These are phyloP conservation scores for Dacryopinax primogenitus DNA, from an alignment of 768 basidiomycete genomes.

Conservation along the genomic window DNA sequence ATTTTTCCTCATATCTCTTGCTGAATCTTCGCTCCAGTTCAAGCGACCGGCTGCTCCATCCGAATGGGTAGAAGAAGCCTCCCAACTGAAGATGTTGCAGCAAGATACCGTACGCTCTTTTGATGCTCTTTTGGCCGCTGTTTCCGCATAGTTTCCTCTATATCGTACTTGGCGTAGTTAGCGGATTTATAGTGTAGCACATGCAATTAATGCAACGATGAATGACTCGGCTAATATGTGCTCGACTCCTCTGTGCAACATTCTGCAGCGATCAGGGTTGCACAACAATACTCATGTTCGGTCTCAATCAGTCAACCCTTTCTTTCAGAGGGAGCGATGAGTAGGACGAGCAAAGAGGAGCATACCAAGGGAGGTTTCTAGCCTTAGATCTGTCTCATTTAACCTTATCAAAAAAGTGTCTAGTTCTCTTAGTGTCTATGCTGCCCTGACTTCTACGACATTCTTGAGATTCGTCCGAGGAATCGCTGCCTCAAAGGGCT, in stretches of 20 bases:
- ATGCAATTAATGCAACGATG: too few species aligned
- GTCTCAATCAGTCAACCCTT: too few species aligned
- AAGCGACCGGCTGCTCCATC: neutral
- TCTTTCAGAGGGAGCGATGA: too few species aligned
- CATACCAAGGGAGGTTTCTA: neutral
- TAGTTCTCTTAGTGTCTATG: conserved; percentile 2
- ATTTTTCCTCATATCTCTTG: neutral
- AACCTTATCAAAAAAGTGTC: neutral
- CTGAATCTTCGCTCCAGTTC: neutral
- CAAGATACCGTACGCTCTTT: neutral
- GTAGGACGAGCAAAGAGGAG: too few species aligned
- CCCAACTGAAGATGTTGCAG: neutral
- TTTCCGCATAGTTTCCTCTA: neutral
- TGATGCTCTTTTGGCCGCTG: neutral
- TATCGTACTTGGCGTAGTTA: neutral
- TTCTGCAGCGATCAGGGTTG: too few species aligned
- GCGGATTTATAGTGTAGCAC: neutral
- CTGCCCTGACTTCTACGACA: conserved; percentile 19
- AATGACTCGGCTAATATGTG: too few species aligned
- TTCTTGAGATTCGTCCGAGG: conserved; percentile 41
- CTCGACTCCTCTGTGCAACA: too few species aligned
- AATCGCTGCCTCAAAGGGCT: conserved; percentile 32
- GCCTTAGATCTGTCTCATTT: neutral
- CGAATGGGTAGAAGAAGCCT: neutral
- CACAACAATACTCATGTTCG: too few species aligned